phyloP scores from a whole-genome alignment of 2,329 filamentous ascomycete species.

The Cercospora sesami region DNA sequence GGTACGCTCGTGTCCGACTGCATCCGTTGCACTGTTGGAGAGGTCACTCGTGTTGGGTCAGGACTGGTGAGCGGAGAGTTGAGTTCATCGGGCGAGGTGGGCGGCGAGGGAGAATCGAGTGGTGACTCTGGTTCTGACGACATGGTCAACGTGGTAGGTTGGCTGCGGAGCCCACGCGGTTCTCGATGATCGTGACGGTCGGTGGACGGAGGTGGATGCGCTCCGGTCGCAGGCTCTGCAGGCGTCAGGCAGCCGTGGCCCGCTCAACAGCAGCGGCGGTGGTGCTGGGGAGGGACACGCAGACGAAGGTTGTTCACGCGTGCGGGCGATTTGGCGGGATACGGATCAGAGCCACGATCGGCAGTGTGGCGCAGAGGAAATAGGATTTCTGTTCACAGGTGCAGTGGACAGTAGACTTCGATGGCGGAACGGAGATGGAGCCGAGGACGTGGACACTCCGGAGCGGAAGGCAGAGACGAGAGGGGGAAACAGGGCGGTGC shows the following conservation, averaged over 20 bases:
- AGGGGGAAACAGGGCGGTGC: neutral
- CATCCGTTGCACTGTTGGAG: conserved; percentile 22
- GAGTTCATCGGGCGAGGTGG: conserved; percentile 30
- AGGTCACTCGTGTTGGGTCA: conserved; percentile 14
- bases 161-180: neutral
- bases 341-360: neutral
- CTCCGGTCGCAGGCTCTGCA: neutral
- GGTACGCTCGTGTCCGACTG: conserved; percentile 27
- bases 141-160: conserved; percentile 18
- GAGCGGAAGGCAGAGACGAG: neutral
- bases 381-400: neutral
- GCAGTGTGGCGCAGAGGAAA: neutral
- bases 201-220: neutral
- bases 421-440: neutral
- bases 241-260: neutral
- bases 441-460: neutral
- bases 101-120: conserved; percentile 33
- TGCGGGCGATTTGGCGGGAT: neutral
- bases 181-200: neutral
- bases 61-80: conserved; percentile 24
- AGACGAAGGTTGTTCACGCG: neutral
- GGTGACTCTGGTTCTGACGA: conserved; percentile 19
- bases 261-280: neutral
- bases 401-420: neutral
- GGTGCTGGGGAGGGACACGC: neutral